Evolutionary conservation across 345 rosid genomes (phyloP), one percentile per base, ranked within the genome.

Genomic region (Eucalyptus guilfoylei): DNA sequence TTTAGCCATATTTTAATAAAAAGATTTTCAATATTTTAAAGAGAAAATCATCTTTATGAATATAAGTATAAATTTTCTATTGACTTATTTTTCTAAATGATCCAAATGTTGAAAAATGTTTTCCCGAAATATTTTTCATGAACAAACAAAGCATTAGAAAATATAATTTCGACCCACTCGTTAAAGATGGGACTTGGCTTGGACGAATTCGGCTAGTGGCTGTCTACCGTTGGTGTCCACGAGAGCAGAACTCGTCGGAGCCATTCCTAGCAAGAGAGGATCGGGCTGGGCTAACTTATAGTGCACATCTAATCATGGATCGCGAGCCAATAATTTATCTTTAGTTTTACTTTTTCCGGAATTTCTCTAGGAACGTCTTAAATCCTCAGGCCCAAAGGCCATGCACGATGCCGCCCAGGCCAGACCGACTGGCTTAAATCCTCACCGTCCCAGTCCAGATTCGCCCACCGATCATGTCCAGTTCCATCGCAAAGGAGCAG

Each of bases 241-340:
- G 3, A 21, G 0, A 76, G 14, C 9, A 76, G 28, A 76, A 40
- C 47, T 76, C 8, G 0, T 37, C 34, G 81, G 81, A 72, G 28
- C 45, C 28, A 9, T 19, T 37, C 83, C 83, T 11, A 2, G 47
- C 12, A 19, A 5, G 83, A 76, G 83, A 76, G 14, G 83, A 76
- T 76, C 21, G 83, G 14, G 47, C 7, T 21, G 30, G 47, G 83
- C 47, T 5, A 76, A n/a, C 40, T 64, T n/a, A 64, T 64, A 15
- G 21, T 1, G 23, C 32, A n/a, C 37, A 64, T n/a, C 76, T n/a
- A 64, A 8, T 15, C 21, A n/a, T 1, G 40, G 3, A 0, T 1
- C 5, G 76, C 6, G 32, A n/a, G 76, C 21, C 6, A 8, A 62
- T 64, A 14, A 64, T n/a, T 64, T n/a, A n/a, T 64, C 37, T 64